Evolutionary conservation across 768 basidiomycete species (phyloP).

Genomic region (Mycena alexandri): DNA sequence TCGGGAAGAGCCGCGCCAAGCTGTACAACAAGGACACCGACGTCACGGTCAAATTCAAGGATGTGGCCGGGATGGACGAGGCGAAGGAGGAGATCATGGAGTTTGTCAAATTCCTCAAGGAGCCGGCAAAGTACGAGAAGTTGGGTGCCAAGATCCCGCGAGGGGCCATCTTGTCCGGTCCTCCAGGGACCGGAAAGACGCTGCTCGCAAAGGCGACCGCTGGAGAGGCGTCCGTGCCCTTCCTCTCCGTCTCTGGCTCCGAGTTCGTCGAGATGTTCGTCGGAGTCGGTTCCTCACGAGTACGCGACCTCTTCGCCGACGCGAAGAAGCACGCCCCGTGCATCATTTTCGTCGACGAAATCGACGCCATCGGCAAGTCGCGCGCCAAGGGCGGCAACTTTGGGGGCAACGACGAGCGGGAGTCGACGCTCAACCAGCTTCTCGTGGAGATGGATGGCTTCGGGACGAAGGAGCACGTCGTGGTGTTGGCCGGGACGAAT

Average conservation of each 20-base stretch:
- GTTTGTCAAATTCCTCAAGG: conserved; percentile 98
- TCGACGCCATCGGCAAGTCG: conserved; percentile 98
- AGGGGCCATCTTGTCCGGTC: conserved; percentile 94
- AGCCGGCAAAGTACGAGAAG: conserved; percentile 93
- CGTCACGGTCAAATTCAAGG: conserved; percentile 92
- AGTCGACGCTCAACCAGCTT: conserved; percentile 96
- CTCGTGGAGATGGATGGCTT: conserved; percentile 99
- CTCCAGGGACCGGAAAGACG: conserved; percentile 98
- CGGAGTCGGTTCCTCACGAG: conserved; percentile 97
- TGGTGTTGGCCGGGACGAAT: conserved; percentile 97
- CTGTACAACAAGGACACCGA: conserved; percentile 98
- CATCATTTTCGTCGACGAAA: conserved; percentile 99
- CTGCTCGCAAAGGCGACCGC: conserved; percentile 98
- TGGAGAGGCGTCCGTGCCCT: conserved; percentile 97
- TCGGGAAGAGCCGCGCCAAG: conserved; percentile 95
- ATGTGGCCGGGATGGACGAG: conserved; percentile 99
- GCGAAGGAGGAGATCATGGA: conserved; percentile 99
- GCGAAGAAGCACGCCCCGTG: conserved; percentile 98
- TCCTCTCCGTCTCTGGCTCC: conserved; percentile 98
- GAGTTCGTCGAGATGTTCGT: conserved; percentile 99
- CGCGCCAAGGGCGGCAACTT: conserved; percentile 83
- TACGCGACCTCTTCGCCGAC: conserved; percentile 96
- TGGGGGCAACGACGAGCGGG: conserved; percentile 95
- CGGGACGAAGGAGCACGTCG: conserved; percentile 96
- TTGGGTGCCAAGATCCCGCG: conserved; percentile 98